Base-by-base conservation (phyloP, 148 eudicot species). In the Nepenthes gracilis region DNA sequence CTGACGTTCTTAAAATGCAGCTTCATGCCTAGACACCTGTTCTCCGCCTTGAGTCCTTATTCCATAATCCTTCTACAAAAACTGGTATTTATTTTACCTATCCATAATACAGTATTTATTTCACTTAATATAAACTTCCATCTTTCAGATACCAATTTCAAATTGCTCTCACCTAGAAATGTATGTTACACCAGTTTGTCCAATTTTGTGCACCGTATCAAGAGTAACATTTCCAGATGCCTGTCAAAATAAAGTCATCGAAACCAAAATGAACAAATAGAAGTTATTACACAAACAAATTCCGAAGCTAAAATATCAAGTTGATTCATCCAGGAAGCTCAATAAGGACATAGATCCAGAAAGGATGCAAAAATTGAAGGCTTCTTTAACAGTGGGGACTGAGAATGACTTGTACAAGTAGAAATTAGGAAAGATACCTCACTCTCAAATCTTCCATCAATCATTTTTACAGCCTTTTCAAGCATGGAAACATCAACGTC, bases 221-320 rank as follows among this genome's bases (percentile, higher is more conserved):
- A 85, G 89, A 53, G 92, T 87, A 53, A 91, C 93, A 77, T 91
- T 91, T 81, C 97, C 97, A 67, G 97, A 91, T 64, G 97, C 97
- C 97, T 91, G 88, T 52, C 66, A 66, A 63, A 57, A 68, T 56
- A 40, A 55, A 57, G 71, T 5, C 15, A 12, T 43, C 4, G 54
- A n/a, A 1, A 4, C 35, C 33, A 49, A 6, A 36, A 23, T 49
- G 43, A 23, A 23, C 23, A 23, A 23, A 23, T 23, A 23, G 0
- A 23, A 23, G 23, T 23, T 23, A 23, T 2, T 23, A 43, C 43
- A 55, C 36, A 55, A 52, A 12, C 1, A 52, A 12, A 1, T 11
- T 2, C n/a, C 23, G 0, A 52, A 32, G 55, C 1, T 13, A 52
- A 52, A 7, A 52, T 1, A 12, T 32, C n/a, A 52, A 6, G 2